phyloP scores from a whole-genome alignment of 805 yeast genomes.

The Metschnikowia dekortorum region DNA sequence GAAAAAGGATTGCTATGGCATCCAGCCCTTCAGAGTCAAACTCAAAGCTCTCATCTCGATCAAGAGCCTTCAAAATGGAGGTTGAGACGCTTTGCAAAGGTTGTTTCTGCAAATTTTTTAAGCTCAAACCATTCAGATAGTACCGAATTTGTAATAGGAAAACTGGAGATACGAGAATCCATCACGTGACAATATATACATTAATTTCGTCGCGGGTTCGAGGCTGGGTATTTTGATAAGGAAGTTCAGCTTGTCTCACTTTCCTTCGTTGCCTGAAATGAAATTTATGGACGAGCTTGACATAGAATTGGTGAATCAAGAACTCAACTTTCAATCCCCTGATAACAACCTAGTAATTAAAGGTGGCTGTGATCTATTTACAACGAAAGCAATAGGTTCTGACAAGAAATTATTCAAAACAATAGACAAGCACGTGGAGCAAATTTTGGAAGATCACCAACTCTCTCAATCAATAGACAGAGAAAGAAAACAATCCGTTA shows the following conservation, averaged over 20 bases:
- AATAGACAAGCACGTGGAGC: slow-evolving; percentile 75
- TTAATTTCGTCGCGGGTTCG: background rate
- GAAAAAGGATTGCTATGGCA: background rate
- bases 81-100: slow-evolving; percentile 7
- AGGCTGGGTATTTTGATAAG: slow-evolving; percentile 2
- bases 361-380: slow-evolving; percentile 90
- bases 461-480: slow-evolving; percentile 35
- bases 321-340: slow-evolving; percentile 45
- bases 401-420: slow-evolving; percentile 87
- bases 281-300: slow-evolving; percentile 91
- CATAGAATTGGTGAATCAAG: slow-evolving; percentile 85
- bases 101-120: slow-evolving; percentile 1
- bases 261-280: slow-evolving; percentile 3
- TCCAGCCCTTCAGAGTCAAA: background rate
- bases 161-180: background rate
- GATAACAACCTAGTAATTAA: slow-evolving; percentile 49
- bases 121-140: background rate
- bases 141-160: background rate
- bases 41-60: too few relatives aligned
- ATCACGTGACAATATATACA: background rate
- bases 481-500: slow-evolving; percentile 35
- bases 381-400: slow-evolving; percentile 88
- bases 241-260: slow-evolving; percentile 2
- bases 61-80: background rate
- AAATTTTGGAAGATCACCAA: slow-evolving; percentile 42